Evolutionary conservation across 768 basidiomycete species (phyloP), one percentile per base, ranked within the genome.

Genomic region (Mycena polygramma): DNA sequence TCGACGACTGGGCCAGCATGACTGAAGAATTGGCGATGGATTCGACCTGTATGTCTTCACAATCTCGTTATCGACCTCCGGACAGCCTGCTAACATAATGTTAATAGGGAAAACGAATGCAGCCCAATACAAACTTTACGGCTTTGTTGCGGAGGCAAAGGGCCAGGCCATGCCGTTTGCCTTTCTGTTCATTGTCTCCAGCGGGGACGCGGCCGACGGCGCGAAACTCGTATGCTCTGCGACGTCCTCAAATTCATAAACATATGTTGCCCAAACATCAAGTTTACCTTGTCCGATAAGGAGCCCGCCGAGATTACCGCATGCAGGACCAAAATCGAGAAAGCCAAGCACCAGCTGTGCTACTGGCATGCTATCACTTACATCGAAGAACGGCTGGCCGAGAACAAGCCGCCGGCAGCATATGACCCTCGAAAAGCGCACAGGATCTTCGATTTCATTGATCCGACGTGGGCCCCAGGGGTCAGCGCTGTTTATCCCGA

Each of bases 331-430:
- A 66, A 69, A 4, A 73, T 74, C n/a, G 76, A 7, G 7, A 7
- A 13, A 7, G 13, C 39, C 3, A 80, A 80, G 55, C 77, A 80
- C 24, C 80, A 80, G 64, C 66, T 81, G 1, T 81, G 81, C 67
- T 76, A 77, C 46, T 81, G 80, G 80, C 81, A 81, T 61, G 74
- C 65, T 1, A 69, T 81, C 20, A 54, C 57, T 13, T 77, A 78
- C 9, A 37, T 79, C 17, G 74, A 77, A n/a, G 59, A 74, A 41
- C 68, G 74, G 0, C 60, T 81, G 0, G 66, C 74, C 14, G 75
- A 77, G 41, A 70, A 39, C 39, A 74, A 46, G 35, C 67, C 68
- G 26, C 76, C 75, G 0, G 73, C 76, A 1, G 30, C 53, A 8
- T 77, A 77, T 61, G 72, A 75, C 39, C 71, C 70, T 7, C 43